Percentiles rank a stretch among this genome's conserved stretches.
Conservation (phyloP, 2,329 filamentous ascomycete species). For the Waltergamsia citrina region DNA sequence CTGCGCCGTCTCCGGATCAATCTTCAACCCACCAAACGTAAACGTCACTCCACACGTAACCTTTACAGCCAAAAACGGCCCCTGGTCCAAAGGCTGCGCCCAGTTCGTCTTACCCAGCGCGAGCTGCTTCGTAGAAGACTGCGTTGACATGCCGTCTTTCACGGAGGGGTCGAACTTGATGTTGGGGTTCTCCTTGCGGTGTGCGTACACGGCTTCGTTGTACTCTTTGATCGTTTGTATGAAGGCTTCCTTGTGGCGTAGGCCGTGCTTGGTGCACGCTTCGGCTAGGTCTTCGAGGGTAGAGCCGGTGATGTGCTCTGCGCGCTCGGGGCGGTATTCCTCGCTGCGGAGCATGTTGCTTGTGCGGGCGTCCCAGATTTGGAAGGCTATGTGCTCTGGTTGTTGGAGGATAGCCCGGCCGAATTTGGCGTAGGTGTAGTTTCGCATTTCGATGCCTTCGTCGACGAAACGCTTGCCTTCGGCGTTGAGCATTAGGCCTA, state of each 20-base stretch:
- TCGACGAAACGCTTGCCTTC: slow-evolving; percentile 54
- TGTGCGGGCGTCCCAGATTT: slow-evolving; percentile 50
- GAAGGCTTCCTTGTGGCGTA: slow-evolving; percentile 35
- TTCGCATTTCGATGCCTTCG: slow-evolving; percentile 54
- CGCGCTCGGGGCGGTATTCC: slow-evolving; percentile 51
- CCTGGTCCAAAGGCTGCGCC: slow-evolving; percentile 47
- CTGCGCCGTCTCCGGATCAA: slow-evolving; percentile 42
- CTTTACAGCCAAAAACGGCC: slow-evolving; percentile 53
- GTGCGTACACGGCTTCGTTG: slow-evolving; percentile 44
- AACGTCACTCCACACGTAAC: slow-evolving; percentile 60
- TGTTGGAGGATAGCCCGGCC: slow-evolving; percentile 52
- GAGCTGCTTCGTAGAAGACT: slow-evolving; percentile 33
- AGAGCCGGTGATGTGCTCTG: slow-evolving; percentile 38
- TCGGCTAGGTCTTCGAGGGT: slow-evolving; percentile 46
- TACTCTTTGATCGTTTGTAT: slow-evolving; percentile 43
- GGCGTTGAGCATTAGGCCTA: slow-evolving; percentile 55
- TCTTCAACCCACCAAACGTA: slow-evolving; percentile 55
- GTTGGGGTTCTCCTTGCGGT: slow-evolving; percentile 31
- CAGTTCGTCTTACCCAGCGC: slow-evolving; percentile 54
- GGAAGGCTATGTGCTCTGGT: slow-evolving; percentile 48
- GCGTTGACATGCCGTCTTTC: slow-evolving; percentile 53
- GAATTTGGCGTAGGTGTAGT: slow-evolving; percentile 60
- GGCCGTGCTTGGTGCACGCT: slow-evolving; percentile 33
- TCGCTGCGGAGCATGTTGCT: slow-evolving; percentile 45
- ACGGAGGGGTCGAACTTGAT: slow-evolving; percentile 47